These are phyloP conservation scores for Phascolomyces articulosus DNA, from an alignment of 371 early-diverging fungal species.

Conservation along the genomic window DNA sequence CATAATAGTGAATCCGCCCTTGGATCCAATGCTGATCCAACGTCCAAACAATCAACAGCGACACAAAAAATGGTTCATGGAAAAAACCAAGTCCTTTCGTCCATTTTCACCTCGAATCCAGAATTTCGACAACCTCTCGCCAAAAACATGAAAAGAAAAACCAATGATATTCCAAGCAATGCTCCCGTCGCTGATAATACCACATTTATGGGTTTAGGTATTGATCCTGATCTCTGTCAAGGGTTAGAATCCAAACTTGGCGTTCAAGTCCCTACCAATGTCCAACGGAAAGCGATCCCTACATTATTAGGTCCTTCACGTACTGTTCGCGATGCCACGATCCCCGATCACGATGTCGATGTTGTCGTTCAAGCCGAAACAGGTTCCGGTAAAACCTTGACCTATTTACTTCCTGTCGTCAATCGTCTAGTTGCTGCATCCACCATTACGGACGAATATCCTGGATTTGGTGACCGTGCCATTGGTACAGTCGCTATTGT, in stretches of 20 bases:
- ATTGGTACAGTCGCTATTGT: slow-evolving; percentile 84
- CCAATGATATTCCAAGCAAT: slow-evolving; percentile 53
- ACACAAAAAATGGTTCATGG: slow-evolving; percentile 48
- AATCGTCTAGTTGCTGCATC: slow-evolving; percentile 51
- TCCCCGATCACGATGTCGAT: slow-evolving; percentile 63
- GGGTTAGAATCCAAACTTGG: slow-evolving; percentile 68
- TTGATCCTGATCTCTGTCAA: slow-evolving; percentile 66
- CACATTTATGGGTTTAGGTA: slow-evolving; percentile 76
- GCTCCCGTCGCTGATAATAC: slow-evolving; percentile 55
- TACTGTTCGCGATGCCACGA: slow-evolving; percentile 26
- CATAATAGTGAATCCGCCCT: background rate
- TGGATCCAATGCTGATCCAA: background rate
- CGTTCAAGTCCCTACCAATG: slow-evolving; percentile 69
- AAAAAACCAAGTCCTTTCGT: slow-evolving; percentile 57
- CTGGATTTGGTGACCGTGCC: slow-evolving; percentile 39
- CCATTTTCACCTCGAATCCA: slow-evolving; percentile 64
- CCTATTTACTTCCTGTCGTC: slow-evolving; percentile 91
- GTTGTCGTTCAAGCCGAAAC: slow-evolving; percentile 94
- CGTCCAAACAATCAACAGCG: slow-evolving; percentile 21
- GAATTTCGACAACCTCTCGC: slow-evolving; percentile 36
- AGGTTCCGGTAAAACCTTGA: slow-evolving; percentile 98
- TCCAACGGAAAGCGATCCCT: slow-evolving; percentile 76
- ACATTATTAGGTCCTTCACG: slow-evolving; percentile 56
- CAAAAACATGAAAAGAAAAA: slow-evolving; percentile 27
- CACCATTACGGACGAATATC: slow-evolving; percentile 27